Conservation (phyloP, 139 green algal species). For the Closterium sp. region DNA sequence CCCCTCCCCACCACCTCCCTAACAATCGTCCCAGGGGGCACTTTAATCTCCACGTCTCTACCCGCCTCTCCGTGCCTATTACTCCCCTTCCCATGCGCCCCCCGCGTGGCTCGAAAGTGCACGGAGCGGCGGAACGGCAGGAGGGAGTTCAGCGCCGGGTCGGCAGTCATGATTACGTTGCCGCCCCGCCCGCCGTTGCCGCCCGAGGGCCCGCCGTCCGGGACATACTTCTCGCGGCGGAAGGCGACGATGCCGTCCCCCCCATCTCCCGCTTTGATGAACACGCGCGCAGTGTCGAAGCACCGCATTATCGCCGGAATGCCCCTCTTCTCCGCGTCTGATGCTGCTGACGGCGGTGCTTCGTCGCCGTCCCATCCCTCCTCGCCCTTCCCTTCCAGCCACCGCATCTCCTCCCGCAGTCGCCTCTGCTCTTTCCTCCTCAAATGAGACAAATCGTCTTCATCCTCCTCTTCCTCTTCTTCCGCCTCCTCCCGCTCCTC, state of each 20-base stretch:
- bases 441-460: conserved; percentile 14
- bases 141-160: conserved; percentile 40
- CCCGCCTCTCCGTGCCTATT: conserved; percentile 73
- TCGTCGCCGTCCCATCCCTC: conserved; percentile 16
- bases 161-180: conserved; percentile 43
- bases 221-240: conserved; percentile 91
- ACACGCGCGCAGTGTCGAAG: conserved; percentile 66
- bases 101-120: conserved; percentile 60
- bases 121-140: conserved; percentile 55
- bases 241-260: conserved; percentile 94
- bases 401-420: not conserved
- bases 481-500: not conserved
- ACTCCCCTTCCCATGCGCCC: conserved; percentile 62
- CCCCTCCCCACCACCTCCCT: conserved; percentile 8
- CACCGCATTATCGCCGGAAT: conserved; percentile 48
- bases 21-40: conserved; percentile 65
- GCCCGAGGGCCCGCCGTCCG: conserved; percentile 83
- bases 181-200: conserved; percentile 80
- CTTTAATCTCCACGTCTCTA: conserved; percentile 74
- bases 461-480: conserved; percentile 2
- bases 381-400: not conserved
- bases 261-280: conserved; percentile 84
- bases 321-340: conserved; percentile 13
- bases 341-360: not conserved
- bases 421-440: conserved; percentile 21